A percentile compares a stretch with the other conserved stretches of the same genome.
Conservation (phyloP, 164 flowering plant genomes). For the Cinnamomum chago region DNA sequence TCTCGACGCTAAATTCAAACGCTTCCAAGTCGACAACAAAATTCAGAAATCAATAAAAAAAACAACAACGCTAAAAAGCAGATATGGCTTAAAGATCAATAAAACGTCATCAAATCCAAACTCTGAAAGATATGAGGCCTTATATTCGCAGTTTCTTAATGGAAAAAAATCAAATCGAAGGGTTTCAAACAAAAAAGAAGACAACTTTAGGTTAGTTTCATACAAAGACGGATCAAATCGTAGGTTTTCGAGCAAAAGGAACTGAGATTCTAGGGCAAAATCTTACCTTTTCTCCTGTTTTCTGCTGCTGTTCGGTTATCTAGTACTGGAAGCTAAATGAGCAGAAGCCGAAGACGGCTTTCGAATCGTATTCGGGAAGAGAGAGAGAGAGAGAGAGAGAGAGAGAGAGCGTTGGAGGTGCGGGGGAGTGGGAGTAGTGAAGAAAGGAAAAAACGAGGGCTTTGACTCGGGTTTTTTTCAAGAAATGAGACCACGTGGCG, state of each 20-base stretch:
- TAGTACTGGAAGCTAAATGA: neutral
- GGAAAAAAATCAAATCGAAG: neutral
- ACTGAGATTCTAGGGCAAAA: neutral
- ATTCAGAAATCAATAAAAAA: neutral
- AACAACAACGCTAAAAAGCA: neutral
- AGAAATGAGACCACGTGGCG: too few species aligned
- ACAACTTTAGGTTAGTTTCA: neutral
- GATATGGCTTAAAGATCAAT: too few species aligned
- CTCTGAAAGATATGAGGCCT: neutral
- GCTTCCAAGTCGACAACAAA: neutral
- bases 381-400: too few species aligned
- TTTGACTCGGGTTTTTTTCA: too few species aligned
- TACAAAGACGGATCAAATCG: neutral
- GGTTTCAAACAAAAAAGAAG: neutral
- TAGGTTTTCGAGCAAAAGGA: neutral
- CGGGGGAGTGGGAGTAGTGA: too few species aligned
- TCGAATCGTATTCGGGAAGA: too few species aligned
- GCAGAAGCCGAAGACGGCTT: too few species aligned
- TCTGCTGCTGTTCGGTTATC: neutral
- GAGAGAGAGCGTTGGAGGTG: too few species aligned
- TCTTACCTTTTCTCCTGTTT: neutral
- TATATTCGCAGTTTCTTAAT: neutral
- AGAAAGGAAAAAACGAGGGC: too few species aligned
- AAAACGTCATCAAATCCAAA: neutral
- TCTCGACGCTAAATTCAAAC: too few species aligned